Evolutionary conservation across 2,329 filamentous ascomycete genomes (phyloP).

Genomic region (Trematosphaeria pertusa): DNA sequence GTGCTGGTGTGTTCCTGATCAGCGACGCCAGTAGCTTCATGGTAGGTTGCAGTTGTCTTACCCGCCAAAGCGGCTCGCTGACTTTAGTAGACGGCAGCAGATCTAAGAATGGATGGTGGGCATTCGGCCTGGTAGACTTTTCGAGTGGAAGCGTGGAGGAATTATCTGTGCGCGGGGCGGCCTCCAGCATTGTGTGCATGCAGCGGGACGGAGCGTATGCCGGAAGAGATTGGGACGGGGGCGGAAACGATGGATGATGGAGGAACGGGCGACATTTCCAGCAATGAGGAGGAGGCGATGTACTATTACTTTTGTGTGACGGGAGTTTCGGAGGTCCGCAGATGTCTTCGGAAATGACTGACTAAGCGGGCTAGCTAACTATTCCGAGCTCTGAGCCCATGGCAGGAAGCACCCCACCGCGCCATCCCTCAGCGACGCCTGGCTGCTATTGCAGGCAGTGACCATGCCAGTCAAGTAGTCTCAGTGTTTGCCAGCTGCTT

Average conservation of each 20-base stretch:
- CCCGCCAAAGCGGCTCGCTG: constrained; percentile 3
- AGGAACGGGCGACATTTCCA: no score
- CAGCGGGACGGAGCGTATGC: no score
- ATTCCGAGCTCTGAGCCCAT: no score
- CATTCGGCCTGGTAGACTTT: constrained; percentile 45
- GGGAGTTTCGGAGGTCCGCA: not conserved
- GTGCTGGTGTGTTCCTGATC: constrained; percentile 48
- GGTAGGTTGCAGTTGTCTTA: constrained; percentile 21
- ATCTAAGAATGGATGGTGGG: constrained; percentile 49
- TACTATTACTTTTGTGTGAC: no score
- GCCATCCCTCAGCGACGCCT: no score
- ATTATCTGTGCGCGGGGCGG: not conserved
- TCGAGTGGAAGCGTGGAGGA: not conserved
- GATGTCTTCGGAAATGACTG: no score
- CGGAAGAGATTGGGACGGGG: no score
- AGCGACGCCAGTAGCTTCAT: constrained; percentile 52
- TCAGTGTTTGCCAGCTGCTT: not conserved
- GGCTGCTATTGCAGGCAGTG: no score
- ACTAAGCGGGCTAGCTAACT: no score
- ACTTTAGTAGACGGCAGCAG: constrained; percentile 40
- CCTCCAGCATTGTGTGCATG: not conserved
- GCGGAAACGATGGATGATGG: no score
- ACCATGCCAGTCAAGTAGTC: not conserved
- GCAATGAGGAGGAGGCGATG: no score
- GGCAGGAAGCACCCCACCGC: no score